phyloP scores from a whole-genome alignment of 352 stramenopile species.

The Phytophthora pinifolia region DNA sequence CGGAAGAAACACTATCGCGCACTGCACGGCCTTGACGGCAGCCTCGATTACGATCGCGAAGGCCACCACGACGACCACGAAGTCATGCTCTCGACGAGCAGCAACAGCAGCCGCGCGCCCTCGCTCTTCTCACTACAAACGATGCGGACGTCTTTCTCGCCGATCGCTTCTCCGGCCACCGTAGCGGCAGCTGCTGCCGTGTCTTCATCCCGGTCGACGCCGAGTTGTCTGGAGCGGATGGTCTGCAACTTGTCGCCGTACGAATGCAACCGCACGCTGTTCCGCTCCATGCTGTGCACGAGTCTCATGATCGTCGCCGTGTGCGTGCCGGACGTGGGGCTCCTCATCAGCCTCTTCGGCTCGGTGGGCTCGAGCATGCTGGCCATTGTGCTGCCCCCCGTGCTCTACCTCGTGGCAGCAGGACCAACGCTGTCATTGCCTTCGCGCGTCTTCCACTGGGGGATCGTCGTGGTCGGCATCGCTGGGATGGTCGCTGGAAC shows the following conservation, averaged over 20 bases:
- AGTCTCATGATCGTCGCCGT: conserved; percentile 70
- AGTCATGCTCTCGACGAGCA: conserved; percentile 20
- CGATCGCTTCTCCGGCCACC: conserved; percentile 24
- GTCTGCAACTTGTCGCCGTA: conserved; percentile 63
- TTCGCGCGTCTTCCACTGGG: conserved; percentile 46
- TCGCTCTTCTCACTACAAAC: conserved; percentile 27
- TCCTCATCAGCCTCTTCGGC: conserved; percentile 82
- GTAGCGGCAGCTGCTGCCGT: conserved; percentile 19
- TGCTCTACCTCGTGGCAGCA: conserved; percentile 59
- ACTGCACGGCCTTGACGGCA: conserved; percentile 17
- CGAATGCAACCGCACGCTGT: conserved; percentile 79
- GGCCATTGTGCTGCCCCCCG: conserved; percentile 71
- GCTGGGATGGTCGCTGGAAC: conserved; percentile 71
- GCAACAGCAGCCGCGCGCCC: conserved; percentile 11
- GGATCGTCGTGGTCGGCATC: conserved; percentile 53
- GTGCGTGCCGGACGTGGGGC: conserved; percentile 68
- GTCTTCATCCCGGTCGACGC: conserved; percentile 19
- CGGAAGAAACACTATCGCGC: conserved; percentile 28
- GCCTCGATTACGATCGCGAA: conserved; percentile 12
- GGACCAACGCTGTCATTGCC: conserved; percentile 34
- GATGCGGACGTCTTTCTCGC: conserved; percentile 30
- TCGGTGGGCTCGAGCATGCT: conserved; percentile 81
- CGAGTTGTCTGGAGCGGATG: conserved; percentile 41
- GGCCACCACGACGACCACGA: conserved; percentile 18
- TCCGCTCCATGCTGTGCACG: conserved; percentile 82